These are phyloP conservation scores for Zhuliangozyma blackwelliae DNA, from an alignment of 1,139 yeast species.

Conservation along the genomic window DNA sequence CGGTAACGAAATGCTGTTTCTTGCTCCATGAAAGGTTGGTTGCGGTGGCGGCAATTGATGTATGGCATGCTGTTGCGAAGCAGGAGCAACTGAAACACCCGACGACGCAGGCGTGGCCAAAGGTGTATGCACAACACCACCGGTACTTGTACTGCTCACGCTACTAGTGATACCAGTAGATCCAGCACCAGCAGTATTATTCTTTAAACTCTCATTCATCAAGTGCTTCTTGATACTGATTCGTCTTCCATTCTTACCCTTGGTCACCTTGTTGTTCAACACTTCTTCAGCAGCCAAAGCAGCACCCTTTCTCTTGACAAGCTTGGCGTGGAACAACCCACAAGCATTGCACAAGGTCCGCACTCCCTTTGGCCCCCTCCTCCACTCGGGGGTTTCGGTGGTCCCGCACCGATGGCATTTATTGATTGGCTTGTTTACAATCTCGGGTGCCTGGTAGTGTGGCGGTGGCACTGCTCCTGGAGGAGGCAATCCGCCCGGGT, in stretches of 20 bases:
- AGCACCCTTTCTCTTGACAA: slow-evolving; percentile 64
- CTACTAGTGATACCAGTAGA: too few relatives aligned
- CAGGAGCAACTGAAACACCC: too few relatives aligned
- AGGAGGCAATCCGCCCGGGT: slow-evolving; percentile 4
- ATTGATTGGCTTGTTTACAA: slow-evolving; percentile 34
- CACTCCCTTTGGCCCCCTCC: slow-evolving; percentile 84
- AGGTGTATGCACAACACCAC: too few relatives aligned
- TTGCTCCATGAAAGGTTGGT: slow-evolving; percentile 3
- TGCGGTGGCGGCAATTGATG: neutral
- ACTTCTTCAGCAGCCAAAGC: slow-evolving; percentile 54
- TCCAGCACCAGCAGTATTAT: neutral
- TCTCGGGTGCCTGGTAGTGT: slow-evolving; percentile 28
- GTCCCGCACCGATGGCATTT: slow-evolving; percentile 57
- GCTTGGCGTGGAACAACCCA: slow-evolving; percentile 76
- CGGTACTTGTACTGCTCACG: too few relatives aligned
- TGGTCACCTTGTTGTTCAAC: slow-evolving; percentile 41
- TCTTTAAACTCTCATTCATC: slow-evolving; percentile 10
- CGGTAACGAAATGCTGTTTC: slow-evolving; percentile 12
- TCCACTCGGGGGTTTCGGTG: slow-evolving; percentile 89
- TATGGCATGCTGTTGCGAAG: slow-evolving; percentile 4
- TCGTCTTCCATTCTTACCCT: slow-evolving; percentile 45
- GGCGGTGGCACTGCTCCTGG: slow-evolving; percentile 1
- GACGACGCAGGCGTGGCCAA: too few relatives aligned
- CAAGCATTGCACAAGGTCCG: slow-evolving; percentile 87
- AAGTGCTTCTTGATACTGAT: slow-evolving; percentile 32